Evolutionary conservation across 2,329 filamentous ascomycete genomes (phyloP), one percentile per base, ranked within the genome.

Genomic region (Paramyrothecium sp.): DNA sequence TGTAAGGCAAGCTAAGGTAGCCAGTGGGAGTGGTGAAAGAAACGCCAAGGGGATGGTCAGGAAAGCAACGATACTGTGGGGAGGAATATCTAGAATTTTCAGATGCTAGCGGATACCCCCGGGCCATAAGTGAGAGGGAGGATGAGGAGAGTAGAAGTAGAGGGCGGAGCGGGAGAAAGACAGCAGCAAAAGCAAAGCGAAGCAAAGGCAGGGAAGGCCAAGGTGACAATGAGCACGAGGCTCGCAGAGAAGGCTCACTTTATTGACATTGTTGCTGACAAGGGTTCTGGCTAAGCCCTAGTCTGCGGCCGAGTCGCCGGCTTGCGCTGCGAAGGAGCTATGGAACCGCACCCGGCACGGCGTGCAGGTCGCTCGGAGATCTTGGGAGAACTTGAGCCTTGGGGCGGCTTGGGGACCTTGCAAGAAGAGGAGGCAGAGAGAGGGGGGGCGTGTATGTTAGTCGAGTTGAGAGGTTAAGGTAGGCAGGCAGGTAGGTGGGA

Each of bases 241-340:
- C 59, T 66, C 65, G 67, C 62, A 60, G 65, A 67, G 60, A 64
- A 69, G 68, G 76, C 77, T 77, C 76, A 82, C 79, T 82, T 82
- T 79, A 82, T 81, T 70, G 79, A 82, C 79, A 82, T 82, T 70
- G 69, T 77, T 67, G 68, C 65, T 59, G 17, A 68, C 69, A 66
- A 71, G 66, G 69, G 71, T 70, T 69, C 64, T 63, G 65, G 61
- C 63, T 44, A 44, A 69, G 70, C 69, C 70, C 69, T 67, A 68
- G 69, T 65, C 69, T 62, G 60, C 60, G 56, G 58, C 57, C 59
- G 60, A 59, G 60, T 65, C 54, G 58, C 53, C 56, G 57, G 57
- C 54, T 54, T 56, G 58, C 53, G 56, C 26, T 21, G 51, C 30
- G 26, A 10, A 53, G 38, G 38, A 44, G 38, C 38, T 44, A 44